Evolutionary conservation across 129 eudicot species (phyloP).

Genomic region (Calendula officinalis): DNA sequence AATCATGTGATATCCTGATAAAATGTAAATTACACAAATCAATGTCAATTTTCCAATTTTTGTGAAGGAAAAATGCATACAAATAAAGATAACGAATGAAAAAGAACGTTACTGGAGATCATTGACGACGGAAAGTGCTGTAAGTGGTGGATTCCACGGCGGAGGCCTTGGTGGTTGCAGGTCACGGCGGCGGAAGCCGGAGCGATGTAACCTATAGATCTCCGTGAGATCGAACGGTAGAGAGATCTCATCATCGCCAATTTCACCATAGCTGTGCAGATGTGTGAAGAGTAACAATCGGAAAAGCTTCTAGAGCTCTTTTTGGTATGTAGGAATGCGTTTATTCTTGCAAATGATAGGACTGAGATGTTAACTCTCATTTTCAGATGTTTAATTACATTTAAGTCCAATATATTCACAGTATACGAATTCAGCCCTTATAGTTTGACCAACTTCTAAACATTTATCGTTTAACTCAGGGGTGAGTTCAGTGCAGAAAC

Average conservation of each 20-base stretch:
- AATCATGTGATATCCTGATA: neutral
- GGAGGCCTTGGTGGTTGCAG: slow-evolving; percentile 32
- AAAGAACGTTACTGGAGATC: slow-evolving; percentile 29
- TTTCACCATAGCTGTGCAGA: slow-evolving; percentile 40
- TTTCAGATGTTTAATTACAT: neutral
- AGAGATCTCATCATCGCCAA: slow-evolving; percentile 62
- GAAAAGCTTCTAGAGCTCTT: slow-evolving; percentile 4
- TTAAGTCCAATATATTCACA: no score
- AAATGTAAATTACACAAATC: slow-evolving; percentile 15
- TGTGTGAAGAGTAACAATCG: slow-evolving; percentile 3
- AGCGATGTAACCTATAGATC: slow-evolving; percentile 41
- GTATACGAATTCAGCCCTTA: no score
- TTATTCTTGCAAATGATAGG: slow-evolving; percentile 15
- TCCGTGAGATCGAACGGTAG: slow-evolving; percentile 55
- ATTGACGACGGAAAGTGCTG: slow-evolving; percentile 24
- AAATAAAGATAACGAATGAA: neutral
- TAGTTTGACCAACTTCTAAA: no score
- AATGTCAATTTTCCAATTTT: neutral
- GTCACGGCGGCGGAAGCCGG: slow-evolving; percentile 35
- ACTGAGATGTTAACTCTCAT: slow-evolving; percentile 11
- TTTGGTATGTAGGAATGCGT: slow-evolving; percentile 8
- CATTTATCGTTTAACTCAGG: no score
- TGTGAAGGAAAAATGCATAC: neutral
- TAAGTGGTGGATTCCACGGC: slow-evolving; percentile 37
- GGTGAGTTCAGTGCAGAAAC: no score